Evolutionary conservation across 768 basidiomycete species (phyloP), one percentile per base, ranked within the genome.

Genomic region (Calocybe cyanea): DNA sequence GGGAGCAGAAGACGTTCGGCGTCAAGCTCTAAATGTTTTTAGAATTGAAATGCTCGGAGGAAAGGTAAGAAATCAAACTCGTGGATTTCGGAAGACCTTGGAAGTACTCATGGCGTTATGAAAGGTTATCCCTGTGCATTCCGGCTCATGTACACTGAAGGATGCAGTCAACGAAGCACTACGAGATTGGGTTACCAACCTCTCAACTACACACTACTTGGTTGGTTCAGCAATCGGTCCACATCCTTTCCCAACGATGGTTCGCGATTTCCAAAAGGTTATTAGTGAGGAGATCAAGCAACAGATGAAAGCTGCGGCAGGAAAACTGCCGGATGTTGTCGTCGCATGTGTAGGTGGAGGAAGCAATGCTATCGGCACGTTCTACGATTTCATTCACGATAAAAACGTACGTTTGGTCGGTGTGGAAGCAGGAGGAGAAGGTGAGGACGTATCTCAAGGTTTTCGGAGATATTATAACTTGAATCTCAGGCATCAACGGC

Each of bases 301-400:
- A 14, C 96, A 98, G 65, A 63, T 98, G 51, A 64, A 77, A 42
- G 83, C 78, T 42, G 68, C 65, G 35, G 75, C 73, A 36, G 87
- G 89, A 17, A 96, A 94, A 65, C 80, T 98, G 3, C 96, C 95
- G 7, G 93, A 98, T 54, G 89, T 80, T 3, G 81, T 99, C 35
- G 87, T 98, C 4, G 96, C 96, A 19, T 99, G 96, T 63, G 96
- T 98, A 34, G 96, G 96, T 20, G 96, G 96, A 38, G 96, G 96
- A 9, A 90, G 86, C 63, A 98, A 99, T 62, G 92, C 96, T 13
- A 99, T 99, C 53, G 96, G 94, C 21, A 85, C 94, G 9, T 99
- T 99, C 78, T 91, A 90, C 64, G 90, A 97, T 56, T 99, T 98
- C 67, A 94, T 98, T 62, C 71, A 74, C 7, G 92, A 98, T 61